phyloP scores from a whole-genome alignment of 148 eudicot species.

The Hydrangea macrophylla region DNA sequence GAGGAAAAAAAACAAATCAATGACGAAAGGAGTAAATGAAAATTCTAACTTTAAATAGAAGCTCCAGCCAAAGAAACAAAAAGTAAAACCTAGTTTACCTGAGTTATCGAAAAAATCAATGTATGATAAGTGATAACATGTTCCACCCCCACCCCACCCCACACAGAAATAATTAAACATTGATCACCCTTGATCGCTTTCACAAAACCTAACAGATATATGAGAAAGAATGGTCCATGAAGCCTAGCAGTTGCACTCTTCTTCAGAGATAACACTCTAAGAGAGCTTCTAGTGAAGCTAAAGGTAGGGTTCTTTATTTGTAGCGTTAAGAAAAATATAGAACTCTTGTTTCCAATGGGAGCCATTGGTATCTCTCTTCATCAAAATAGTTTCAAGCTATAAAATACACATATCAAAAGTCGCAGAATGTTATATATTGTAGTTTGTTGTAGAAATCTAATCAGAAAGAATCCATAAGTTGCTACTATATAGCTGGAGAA shows the following conservation, averaged over 20 bases:
- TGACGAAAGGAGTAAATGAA: not conserved
- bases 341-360: not conserved
- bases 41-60: not conserved
- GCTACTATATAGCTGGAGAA: not conserved
- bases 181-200: no score
- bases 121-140: not conserved
- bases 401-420: not conserved
- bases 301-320: not conserved
- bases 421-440: not conserved
- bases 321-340: not conserved
- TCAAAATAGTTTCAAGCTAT: not conserved
- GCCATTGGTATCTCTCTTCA: not conserved
- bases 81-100: not conserved
- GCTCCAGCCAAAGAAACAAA: not conserved
- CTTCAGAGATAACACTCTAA: no score
- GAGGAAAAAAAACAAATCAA: slow-evolving; percentile 1
- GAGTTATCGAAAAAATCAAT: not conserved
- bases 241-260: no score
- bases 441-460: not conserved
- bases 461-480: not conserved
- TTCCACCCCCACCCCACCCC: not conserved
- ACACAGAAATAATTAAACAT: no score
- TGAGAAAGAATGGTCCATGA: no score
- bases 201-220: no score
- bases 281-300: not conserved